Percentiles rank a stretch among this genome's conserved stretches.
Evolutionary conservation across 768 basidiomycete genomes (phyloP).

Genomic region (Lentinula sp.): DNA sequence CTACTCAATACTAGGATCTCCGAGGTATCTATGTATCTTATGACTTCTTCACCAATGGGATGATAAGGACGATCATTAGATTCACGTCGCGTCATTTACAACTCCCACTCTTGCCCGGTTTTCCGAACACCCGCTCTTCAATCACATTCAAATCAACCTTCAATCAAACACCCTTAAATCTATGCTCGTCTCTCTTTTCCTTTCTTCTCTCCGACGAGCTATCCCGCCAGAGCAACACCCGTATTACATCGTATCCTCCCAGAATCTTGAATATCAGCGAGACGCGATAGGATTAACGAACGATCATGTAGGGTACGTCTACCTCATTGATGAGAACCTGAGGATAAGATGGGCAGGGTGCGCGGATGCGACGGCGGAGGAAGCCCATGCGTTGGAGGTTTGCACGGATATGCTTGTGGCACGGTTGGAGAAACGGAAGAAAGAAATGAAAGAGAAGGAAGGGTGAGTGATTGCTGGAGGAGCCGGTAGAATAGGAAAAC

Average conservation of each 20-base stretch:
- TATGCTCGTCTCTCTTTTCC: slow-evolving; percentile 80
- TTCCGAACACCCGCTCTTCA: slow-evolving; percentile 52
- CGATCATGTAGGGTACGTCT: slow-evolving; percentile 88
- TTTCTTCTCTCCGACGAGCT: slow-evolving; percentile 61
- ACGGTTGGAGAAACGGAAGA: slow-evolving; percentile 33
- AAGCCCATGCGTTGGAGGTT: slow-evolving; percentile 59
- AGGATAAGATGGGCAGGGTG: slow-evolving; percentile 92
- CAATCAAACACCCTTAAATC: slow-evolving; percentile 94
- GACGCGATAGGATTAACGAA: slow-evolving; percentile 86
- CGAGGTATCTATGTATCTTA: slow-evolving; percentile 47
- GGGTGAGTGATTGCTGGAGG: background rate
- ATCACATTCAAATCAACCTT: slow-evolving; percentile 82
- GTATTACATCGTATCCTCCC: slow-evolving; percentile 74
- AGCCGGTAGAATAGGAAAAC: background rate
- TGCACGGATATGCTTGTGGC: slow-evolving; percentile 68
- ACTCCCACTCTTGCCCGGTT: slow-evolving; percentile 49
- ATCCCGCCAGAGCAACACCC: slow-evolving; percentile 61
- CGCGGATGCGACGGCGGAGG: slow-evolving; percentile 74
- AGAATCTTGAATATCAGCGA: slow-evolving; percentile 82
- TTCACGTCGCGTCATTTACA: slow-evolving; percentile 73
- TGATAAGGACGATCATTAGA: slow-evolving; percentile 32
- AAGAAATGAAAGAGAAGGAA: background rate
- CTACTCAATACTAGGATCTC: slow-evolving; percentile 86
- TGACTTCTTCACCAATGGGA: background rate
- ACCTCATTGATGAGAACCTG: slow-evolving; percentile 78